These are phyloP conservation scores for Candida coquimbonensis DNA, from an alignment of 805 yeast species.

Conservation along the genomic window DNA sequence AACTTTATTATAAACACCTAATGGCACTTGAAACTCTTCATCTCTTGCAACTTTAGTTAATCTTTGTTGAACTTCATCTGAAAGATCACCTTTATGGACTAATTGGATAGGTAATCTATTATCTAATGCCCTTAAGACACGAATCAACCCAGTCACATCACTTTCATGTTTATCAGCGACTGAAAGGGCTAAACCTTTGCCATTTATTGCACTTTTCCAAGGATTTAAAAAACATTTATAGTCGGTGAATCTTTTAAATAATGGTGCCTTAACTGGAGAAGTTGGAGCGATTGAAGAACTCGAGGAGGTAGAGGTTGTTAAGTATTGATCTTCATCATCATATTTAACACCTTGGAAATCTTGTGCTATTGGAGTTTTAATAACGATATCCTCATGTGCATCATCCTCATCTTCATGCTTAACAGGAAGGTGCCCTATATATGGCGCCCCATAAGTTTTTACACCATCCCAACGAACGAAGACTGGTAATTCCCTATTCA, in stretches of 20 bases:
- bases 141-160: conserved; percentile 31
- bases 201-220: conserved; percentile 13
- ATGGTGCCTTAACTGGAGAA: background rate
- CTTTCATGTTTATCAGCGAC: conserved; percentile 24
- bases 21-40: conserved; percentile 27
- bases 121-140: conserved; percentile 30
- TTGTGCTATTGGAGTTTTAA: background rate
- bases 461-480: conserved; percentile 31
- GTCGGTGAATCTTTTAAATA: conserved; percentile 5
- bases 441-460: conserved; percentile 26
- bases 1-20: conserved; percentile 19
- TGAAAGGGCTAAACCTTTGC: conserved; percentile 30
- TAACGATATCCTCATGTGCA: conserved; percentile 8
- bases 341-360: background rate
- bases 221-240: conserved; percentile 8
- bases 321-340: background rate
- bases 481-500: conserved; percentile 25
- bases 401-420: conserved; percentile 6
- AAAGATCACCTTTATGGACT: conserved; percentile 33
- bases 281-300: no score
- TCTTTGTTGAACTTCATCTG: conserved; percentile 25
- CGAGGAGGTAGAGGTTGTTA: no score
- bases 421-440: conserved; percentile 23
- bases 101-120: conserved; percentile 35
- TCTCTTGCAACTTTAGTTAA: conserved; percentile 32